Evolutionary conservation across 306 rosid genomes (phyloP).

Genomic region (Casuarina cunninghamiana): DNA sequence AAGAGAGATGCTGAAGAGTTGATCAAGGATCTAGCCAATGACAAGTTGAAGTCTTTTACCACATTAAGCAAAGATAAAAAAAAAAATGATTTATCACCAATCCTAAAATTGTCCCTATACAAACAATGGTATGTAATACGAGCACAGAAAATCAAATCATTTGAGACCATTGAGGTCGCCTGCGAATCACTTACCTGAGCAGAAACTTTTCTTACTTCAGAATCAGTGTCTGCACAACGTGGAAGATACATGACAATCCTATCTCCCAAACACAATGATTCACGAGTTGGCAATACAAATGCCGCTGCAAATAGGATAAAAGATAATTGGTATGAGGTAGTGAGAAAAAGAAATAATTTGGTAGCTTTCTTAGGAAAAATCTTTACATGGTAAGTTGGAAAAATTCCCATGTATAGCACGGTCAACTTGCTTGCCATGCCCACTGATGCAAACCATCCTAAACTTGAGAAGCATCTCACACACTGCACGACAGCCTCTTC

Average conservation of each 20-base stretch:
- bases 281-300: conserved; percentile 88
- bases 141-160: conserved; percentile 13
- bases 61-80: conserved; percentile 20
- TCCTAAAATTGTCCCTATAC: conserved; percentile 1
- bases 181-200: conserved; percentile 62
- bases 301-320: conserved; percentile 61
- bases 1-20: conserved; percentile 84
- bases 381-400: conserved; percentile 86
- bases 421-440: conserved; percentile 84
- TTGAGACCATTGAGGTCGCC: conserved; percentile 10
- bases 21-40: conserved; percentile 75
- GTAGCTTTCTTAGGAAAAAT: conserved; percentile 26
- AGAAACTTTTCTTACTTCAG: conserved; percentile 91
- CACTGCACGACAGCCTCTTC: conserved; percentile 93
- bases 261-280: conserved; percentile 88
- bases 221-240: conserved; percentile 87
- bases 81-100: conserved; percentile 10
- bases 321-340: conserved; percentile 9
- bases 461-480: conserved; percentile 95
- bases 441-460: conserved; percentile 76
- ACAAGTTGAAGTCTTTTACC: conserved; percentile 22
- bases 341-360: conserved; percentile 7
- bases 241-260: conserved; percentile 87
- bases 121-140: conserved; percentile 3
- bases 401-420: conserved; percentile 66